A percentile compares a stretch with the other conserved stretches of the same genome.
These are phyloP conservation scores for Comarum palustre DNA, from an alignment of 306 rosid species.

Conservation along the genomic window DNA sequence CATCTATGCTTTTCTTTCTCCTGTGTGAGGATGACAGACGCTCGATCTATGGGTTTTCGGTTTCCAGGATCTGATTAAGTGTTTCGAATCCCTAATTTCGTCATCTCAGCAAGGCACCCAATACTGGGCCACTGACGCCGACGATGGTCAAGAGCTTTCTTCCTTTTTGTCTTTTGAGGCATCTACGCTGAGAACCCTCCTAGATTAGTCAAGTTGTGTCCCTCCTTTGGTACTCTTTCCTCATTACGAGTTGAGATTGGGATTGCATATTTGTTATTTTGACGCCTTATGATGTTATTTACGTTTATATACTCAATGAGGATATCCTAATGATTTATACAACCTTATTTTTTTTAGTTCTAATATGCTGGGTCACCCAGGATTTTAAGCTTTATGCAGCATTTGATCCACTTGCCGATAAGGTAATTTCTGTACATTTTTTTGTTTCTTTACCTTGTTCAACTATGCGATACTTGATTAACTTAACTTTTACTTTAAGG, in stretches of 20 bases:
- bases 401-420: conserved; percentile 96
- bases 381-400: conserved; percentile 96
- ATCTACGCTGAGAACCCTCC: not conserved
- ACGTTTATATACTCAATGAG: conserved; percentile 21
- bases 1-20: no score
- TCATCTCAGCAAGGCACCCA: no score
- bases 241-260: not conserved
- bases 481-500: not conserved
- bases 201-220: not conserved
- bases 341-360: conserved; percentile 47
- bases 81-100: no score
- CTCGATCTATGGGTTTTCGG: no score
- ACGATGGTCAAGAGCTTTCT: no score
- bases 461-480: not conserved
- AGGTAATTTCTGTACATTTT: conserved; percentile 41
- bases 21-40: no score
- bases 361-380: conserved; percentile 86
- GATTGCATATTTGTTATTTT: not conserved
- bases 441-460: not conserved
- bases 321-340: conserved; percentile 24
- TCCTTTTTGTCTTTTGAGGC: not conserved
- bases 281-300: conserved; percentile 19
- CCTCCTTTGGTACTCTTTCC: not conserved
- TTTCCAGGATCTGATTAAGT: no score
- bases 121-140: no score